Base-by-base conservation (phyloP, 345 rosid species). In the Aethionema arabicum region DNA sequence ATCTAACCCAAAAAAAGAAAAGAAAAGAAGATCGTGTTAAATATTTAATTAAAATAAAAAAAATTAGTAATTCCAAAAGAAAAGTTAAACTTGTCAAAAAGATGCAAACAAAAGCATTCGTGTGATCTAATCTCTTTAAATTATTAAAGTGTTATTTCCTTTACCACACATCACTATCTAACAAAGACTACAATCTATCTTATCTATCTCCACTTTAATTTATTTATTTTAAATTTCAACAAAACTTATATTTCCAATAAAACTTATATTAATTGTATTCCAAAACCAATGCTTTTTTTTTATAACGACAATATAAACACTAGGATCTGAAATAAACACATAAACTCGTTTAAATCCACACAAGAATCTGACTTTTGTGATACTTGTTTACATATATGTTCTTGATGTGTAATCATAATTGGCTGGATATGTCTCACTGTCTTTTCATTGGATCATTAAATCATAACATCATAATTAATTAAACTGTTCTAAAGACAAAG, bases 391-490 rank as follows among this genome's bases (percentile, higher is more conserved):
- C 59, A 49, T 41, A 62, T 56, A 41, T 56, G 48, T 49, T 21
- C 27, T 1, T 21, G 27, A 21, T 21, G 2, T 21, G 65, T 36
- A 64, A 64, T 52, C 63, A 39, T 65, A 65, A 10, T 66, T 72
- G 53, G 67, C 76, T 72, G 76, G 57, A 66, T 65, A 65, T 72
- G 76, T 65, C 32, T 59, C 66, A 59, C 3, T 59, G 70, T 72
- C 75, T 49, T 72, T 59, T 71, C 75, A 12, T 36, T 40, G 61
- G 65, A 71, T 61, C 56, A 65, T 59, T 59, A 59, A 40, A 59
- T 53, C 56, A 59, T 72, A 39, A 35, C 71, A 59, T 38, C 71
- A 59, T 38, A 65, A n/a, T n/a, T n/a, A n/a, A n/a, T n/a, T n/a
- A n/a, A 32, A 65, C 70, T 59, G 63, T 59, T 53, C 29, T 6